Conservation (phyloP, 176 grass and related monocot species). For the Dactylis glomerata region DNA sequence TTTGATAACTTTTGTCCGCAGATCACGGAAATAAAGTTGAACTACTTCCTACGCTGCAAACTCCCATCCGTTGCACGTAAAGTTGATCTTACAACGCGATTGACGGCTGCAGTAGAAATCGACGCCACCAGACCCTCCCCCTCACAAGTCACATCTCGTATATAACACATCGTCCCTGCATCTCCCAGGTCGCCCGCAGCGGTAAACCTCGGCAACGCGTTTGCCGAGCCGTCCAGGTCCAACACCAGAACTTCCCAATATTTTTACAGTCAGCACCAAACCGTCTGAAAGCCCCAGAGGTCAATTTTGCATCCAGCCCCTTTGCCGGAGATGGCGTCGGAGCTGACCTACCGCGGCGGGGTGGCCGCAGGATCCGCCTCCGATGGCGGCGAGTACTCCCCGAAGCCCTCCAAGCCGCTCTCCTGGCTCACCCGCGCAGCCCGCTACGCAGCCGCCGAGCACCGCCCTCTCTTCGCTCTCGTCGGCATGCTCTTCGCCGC, state of each 20-base stretch:
- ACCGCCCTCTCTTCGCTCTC: conserved; percentile 70
- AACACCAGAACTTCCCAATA: background rate
- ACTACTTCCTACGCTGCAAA: too few species aligned
- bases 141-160: background rate
- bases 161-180: background rate
- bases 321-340: conserved; percentile 68
- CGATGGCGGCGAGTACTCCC: conserved; percentile 40
- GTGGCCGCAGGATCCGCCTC: conserved; percentile 17
- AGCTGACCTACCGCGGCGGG: conserved; percentile 77
- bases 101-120: too few species aligned
- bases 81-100: too few species aligned
- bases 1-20: too few species aligned
- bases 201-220: background rate
- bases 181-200: background rate
- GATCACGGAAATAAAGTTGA: too few species aligned
- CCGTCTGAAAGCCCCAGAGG: background rate
- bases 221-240: background rate
- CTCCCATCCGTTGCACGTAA: too few species aligned
- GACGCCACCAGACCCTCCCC: too few species aligned
- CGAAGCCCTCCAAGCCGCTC: conserved; percentile 57
- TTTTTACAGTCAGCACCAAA: background rate
- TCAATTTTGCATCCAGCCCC: conserved; percentile 7
- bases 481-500: conserved; percentile 61
- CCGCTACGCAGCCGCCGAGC: conserved; percentile 63
- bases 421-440: conserved; percentile 52